Conservation (phyloP, 2,329 filamentous ascomycete species). For the Cryphonectria naterciae region DNA sequence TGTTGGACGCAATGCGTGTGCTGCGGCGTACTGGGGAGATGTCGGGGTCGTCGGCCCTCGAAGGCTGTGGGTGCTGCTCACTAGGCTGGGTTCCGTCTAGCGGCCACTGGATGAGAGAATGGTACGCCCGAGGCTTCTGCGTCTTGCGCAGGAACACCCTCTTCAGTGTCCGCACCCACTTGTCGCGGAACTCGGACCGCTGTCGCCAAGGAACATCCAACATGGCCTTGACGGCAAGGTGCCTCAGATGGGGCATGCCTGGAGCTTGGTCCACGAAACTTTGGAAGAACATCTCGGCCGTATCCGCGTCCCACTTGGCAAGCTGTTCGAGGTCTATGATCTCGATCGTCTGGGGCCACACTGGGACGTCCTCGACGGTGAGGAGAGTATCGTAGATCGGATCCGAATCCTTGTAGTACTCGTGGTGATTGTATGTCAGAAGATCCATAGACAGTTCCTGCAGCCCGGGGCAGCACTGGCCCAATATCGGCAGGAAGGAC, state of each 20-base stretch:
- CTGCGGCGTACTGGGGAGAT: slow-evolving; percentile 35
- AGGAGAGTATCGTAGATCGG: slow-evolving; percentile 75
- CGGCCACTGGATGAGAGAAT: slow-evolving; percentile 28
- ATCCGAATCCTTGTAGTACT: slow-evolving; percentile 70
- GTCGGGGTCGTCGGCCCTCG: slow-evolving; percentile 11
- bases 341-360: slow-evolving; percentile 76
- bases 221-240: slow-evolving; percentile 75
- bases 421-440: slow-evolving; percentile 73
- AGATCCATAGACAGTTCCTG: slow-evolving; percentile 76
- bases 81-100: background rate
- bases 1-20: slow-evolving; percentile 34
- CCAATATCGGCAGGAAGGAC: slow-evolving; percentile 71
- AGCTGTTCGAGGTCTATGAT: slow-evolving; percentile 77
- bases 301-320: slow-evolving; percentile 71
- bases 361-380: slow-evolving; percentile 66
- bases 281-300: slow-evolving; percentile 76
- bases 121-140: slow-evolving; percentile 29
- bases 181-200: slow-evolving; percentile 76
- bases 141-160: slow-evolving; percentile 62
- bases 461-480: slow-evolving; percentile 69
- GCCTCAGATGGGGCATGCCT: slow-evolving; percentile 67
- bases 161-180: slow-evolving; percentile 74
- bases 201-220: slow-evolving; percentile 82
- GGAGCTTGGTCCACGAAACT: slow-evolving; percentile 76
- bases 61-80: slow-evolving; percentile 1